Evolutionary conservation across 1,284 basidiomycete genomes (phyloP).

Genomic region (Heterobasidion occidentale): DNA sequence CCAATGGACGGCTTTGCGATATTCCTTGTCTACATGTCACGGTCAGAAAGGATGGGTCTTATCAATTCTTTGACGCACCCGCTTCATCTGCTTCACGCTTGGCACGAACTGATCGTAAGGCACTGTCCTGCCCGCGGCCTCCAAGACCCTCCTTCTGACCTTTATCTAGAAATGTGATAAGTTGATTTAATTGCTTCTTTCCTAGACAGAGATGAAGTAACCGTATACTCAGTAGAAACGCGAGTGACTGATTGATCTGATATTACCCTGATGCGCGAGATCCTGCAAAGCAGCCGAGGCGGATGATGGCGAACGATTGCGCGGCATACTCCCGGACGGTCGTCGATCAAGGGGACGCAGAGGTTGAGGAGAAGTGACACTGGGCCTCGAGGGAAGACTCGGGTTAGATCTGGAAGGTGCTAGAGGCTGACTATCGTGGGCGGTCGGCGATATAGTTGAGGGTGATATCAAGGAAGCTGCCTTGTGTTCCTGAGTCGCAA

Average conservation of each 20-base stretch:
- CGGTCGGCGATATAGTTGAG: slow-evolving; percentile 3
- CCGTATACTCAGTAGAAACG: neutral
- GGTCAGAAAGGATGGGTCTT: neutral
- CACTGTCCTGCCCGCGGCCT: slow-evolving; percentile 45
- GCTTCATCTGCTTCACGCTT: slow-evolving; percentile 92
- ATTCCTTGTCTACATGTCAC: slow-evolving; percentile 71
- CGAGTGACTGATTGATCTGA: neutral
- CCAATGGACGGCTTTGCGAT: slow-evolving; percentile 88
- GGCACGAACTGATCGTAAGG: slow-evolving; percentile 67
- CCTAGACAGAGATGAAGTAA: slow-evolving; percentile 29
- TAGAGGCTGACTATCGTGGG: slow-evolving; percentile 20
- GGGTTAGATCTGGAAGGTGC: slow-evolving; percentile 26
- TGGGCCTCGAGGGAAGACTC: slow-evolving; percentile 25
- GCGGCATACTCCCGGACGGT: slow-evolving; percentile 54
- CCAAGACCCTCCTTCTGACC: slow-evolving; percentile 51
- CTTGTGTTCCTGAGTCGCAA: slow-evolving; percentile 50
- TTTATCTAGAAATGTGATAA: slow-evolving; percentile 74
- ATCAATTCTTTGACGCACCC: slow-evolving; percentile 35
- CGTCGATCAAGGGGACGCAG: slow-evolving; percentile 63
- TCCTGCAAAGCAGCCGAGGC: slow-evolving; percentile 64
- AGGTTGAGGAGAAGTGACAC: slow-evolving; percentile 62
- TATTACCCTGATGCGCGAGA: slow-evolving; percentile 66
- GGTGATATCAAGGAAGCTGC: slow-evolving; percentile 23
- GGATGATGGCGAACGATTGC: slow-evolving; percentile 61
- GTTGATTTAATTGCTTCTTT: slow-evolving; percentile 69